Evolutionary conservation across 768 basidiomycete genomes (phyloP).

Genomic region (Trametes gibbosa): DNA sequence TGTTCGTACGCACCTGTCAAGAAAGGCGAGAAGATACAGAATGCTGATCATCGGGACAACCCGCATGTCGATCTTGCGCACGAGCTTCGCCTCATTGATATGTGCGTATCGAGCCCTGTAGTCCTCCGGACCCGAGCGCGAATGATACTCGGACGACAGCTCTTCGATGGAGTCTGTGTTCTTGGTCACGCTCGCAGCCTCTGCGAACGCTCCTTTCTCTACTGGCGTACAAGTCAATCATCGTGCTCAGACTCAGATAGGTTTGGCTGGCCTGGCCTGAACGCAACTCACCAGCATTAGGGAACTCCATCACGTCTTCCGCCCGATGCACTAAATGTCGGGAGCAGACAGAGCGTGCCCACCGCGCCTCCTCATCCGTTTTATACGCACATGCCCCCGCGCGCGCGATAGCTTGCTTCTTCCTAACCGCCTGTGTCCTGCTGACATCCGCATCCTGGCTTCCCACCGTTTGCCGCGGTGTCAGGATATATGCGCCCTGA

Average conservation of each 20-base stretch:
- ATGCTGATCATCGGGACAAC: slow-evolving; percentile 43
- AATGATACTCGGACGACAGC: not conserved
- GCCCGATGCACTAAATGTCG: not conserved
- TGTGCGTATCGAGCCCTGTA: slow-evolving; percentile 19
- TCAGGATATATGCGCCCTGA: not conserved
- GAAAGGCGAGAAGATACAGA: slow-evolving; percentile 43
- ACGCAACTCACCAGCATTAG: not conserved
- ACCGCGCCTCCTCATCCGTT: not conserved
- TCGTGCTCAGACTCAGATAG: not conserved
- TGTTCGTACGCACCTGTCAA: slow-evolving; percentile 28
- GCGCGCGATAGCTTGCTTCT: not conserved
- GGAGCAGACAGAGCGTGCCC: not conserved
- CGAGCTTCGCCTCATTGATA: slow-evolving; percentile 28
- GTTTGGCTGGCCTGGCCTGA: not conserved
- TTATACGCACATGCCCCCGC: not conserved
- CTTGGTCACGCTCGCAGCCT: not conserved
- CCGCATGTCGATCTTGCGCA: slow-evolving; percentile 34
- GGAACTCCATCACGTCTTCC: not conserved
- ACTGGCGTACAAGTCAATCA: not conserved
- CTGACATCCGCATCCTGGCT: not conserved
- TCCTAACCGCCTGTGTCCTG: not conserved
- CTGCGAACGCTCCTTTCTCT: not conserved
- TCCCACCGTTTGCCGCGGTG: not conserved
- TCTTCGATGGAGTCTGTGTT: not conserved
- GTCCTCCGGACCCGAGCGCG: not conserved